These are phyloP conservation scores for Agaricus subrufescens DNA, from an alignment of 768 basidiomycete genomes.

Conservation along the genomic window DNA sequence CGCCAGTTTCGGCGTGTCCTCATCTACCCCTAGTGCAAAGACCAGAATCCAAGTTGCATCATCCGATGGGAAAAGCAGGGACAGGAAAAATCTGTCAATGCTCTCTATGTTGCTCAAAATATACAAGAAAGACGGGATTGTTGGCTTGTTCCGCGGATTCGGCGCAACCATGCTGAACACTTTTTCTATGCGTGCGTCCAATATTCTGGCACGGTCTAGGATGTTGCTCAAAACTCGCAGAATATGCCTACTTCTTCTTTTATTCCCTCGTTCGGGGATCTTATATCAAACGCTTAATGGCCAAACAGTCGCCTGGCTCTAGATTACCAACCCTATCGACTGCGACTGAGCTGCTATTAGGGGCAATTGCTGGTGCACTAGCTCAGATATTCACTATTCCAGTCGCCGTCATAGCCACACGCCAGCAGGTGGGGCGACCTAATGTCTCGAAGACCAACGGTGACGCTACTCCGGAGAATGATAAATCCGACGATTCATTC, in stretches of 20 bases:
- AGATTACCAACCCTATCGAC: constrained; percentile 65
- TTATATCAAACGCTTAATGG: constrained; percentile 68
- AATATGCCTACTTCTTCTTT: constrained; percentile 99
- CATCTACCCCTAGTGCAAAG: constrained; percentile 60
- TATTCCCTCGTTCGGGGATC: constrained; percentile 86
- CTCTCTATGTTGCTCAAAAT: constrained; percentile 63
- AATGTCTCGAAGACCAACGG: constrained; percentile 11
- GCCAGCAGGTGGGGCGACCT: constrained; percentile 82
- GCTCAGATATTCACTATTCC: constrained; percentile 99
- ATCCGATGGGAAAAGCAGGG: constrained; percentile 39
- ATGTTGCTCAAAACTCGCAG: constrained; percentile 32
- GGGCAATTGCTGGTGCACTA: constrained; percentile 88
- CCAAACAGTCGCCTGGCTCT: constrained; percentile 54
- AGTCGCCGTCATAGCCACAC: constrained; percentile 94
- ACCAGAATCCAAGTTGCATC: constrained; percentile 88
- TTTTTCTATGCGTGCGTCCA: constrained; percentile 87
- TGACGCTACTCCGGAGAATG: constrained; percentile 14
- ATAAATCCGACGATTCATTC: constrained; percentile 62
- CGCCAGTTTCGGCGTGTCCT: not conserved
- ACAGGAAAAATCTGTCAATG: constrained; percentile 54
- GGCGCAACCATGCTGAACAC: constrained; percentile 97
- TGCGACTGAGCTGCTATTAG: constrained; percentile 77
- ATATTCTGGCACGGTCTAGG: constrained; percentile 4
- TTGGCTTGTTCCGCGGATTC: constrained; percentile 88
- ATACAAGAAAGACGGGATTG: constrained; percentile 74